Percentiles rank a stretch among this genome's conserved stretches.
These are phyloP conservation scores for Heliosperma pusillum DNA, from an alignment of 148 eudicot species.

Conservation along the genomic window DNA sequence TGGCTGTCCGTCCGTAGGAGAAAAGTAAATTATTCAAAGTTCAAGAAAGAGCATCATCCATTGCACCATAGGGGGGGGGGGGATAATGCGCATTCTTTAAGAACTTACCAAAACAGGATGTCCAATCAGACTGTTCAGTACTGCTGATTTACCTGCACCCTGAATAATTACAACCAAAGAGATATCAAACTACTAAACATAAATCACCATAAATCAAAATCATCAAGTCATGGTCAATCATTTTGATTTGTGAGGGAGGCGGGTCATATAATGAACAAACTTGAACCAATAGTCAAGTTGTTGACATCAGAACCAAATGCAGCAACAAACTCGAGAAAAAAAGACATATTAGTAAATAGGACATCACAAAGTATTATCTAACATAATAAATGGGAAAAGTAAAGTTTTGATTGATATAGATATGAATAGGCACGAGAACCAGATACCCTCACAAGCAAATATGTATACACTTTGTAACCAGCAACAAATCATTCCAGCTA, in stretches of 20 bases:
- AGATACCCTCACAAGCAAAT: not conserved
- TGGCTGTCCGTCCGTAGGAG: conserved; percentile 50
- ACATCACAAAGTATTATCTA: not conserved
- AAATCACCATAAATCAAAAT: no score
- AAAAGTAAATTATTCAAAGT: not conserved
- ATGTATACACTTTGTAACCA: not conserved
- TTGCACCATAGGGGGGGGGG: not conserved
- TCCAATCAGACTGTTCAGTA: conserved; percentile 89
- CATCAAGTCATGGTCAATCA: no score
- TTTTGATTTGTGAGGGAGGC: no score
- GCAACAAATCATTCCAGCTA: not conserved
- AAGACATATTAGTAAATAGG: not conserved
- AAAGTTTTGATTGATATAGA: not conserved
- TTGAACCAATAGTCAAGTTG: not conserved
- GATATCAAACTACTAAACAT: no score
- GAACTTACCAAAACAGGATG: conserved; percentile 93
- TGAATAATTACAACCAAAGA: conserved; percentile 26
- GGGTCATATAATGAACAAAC: no score
- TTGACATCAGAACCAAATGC: not conserved
- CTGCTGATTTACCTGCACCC: conserved; percentile 99
- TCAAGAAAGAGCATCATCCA: conserved; percentile 10
- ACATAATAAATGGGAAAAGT: not conserved
- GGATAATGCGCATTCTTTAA: not conserved
- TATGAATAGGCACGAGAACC: not conserved
- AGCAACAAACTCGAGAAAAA: not conserved